Percentiles rank a stretch among this genome's conserved stretches.
Evolutionary conservation across 805 yeast species (phyloP).

Genomic region (Tetrapisispora phaffii): DNA sequence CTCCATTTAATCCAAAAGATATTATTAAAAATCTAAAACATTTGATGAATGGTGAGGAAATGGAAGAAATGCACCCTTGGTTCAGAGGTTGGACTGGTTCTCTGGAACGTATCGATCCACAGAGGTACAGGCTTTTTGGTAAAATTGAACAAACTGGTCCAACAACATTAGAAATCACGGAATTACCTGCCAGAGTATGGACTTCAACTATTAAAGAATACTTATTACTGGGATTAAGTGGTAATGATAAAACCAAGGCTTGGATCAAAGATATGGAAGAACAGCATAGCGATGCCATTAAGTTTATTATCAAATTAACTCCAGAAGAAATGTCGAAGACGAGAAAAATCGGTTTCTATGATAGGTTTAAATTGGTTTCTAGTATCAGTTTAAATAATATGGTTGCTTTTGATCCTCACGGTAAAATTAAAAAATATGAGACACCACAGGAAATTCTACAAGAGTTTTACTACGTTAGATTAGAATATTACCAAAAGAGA

Average conservation of each 20-base stretch:
- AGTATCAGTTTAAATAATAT: constrained; percentile 68
- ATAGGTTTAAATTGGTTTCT: constrained; percentile 68
- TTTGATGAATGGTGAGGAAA: constrained; percentile 62
- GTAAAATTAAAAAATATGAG: constrained; percentile 76
- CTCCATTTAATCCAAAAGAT: constrained; percentile 81
- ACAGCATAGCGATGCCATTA: constrained; percentile 76
- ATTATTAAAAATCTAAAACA: constrained; percentile 63
- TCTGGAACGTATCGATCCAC: constrained; percentile 53
- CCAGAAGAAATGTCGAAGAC: constrained; percentile 80
- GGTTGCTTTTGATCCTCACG: constrained; percentile 91
- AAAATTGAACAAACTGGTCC: constrained; percentile 71
- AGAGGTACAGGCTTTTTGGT: constrained; percentile 70
- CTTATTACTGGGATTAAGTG: constrained; percentile 59
- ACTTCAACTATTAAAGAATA: constrained; percentile 83
- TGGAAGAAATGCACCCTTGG: constrained; percentile 81
- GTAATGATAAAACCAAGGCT: constrained; percentile 61
- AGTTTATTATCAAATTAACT: constrained; percentile 65
- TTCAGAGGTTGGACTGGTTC: constrained; percentile 90
- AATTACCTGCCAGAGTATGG: constrained; percentile 89
- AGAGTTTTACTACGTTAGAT: constrained; percentile 77
- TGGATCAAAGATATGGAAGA: constrained; percentile 96
- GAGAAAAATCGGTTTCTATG: constrained; percentile 63
- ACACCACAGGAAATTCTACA: constrained; percentile 64
- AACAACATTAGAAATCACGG: constrained; percentile 77
- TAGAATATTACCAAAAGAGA: constrained; percentile 84